Percentiles rank a stretch among this genome's conserved stretches.
These are phyloP conservation scores for Aspergillus sp. DNA, from an alignment of 2,329 filamentous ascomycete species.

Conservation along the genomic window DNA sequence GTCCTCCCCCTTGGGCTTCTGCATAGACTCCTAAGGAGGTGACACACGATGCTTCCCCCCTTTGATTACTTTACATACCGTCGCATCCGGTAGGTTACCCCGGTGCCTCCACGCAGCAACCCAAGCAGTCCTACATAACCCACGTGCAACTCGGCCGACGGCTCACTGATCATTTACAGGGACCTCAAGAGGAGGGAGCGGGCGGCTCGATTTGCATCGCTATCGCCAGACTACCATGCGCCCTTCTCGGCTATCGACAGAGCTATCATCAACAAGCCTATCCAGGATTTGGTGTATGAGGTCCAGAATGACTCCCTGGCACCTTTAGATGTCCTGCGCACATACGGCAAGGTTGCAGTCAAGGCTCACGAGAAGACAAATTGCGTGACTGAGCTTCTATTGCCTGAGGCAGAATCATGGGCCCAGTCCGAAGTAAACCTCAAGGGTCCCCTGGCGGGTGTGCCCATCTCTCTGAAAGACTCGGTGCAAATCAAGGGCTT, in stretches of 20 bases:
- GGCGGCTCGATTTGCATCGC: conserved; percentile 65
- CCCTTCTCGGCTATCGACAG: conserved; percentile 67
- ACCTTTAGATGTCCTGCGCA: conserved; percentile 73
- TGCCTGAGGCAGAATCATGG: conserved; percentile 78
- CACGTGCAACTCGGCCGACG: background rate
- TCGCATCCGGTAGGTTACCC: conserved; percentile 64
- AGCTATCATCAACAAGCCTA: conserved; percentile 69
- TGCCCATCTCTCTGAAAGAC: conserved; percentile 82
- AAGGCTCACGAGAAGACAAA: conserved; percentile 86
- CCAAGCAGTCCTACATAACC: background rate
- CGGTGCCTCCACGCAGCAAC: background rate
- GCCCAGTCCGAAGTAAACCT: conserved; percentile 64
- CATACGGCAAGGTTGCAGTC: conserved; percentile 84
- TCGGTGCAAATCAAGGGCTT: conserved; percentile 78
- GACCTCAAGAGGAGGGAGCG: conserved; percentile 79
- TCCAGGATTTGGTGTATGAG: conserved; percentile 74
- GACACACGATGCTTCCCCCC: conserved; percentile 51
- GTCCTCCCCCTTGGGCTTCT: conserved; percentile 1
- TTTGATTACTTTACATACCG: conserved; percentile 71
- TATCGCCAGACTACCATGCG: conserved; percentile 66
- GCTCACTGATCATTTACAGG: conserved; percentile 50
- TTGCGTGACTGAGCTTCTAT: conserved; percentile 83
- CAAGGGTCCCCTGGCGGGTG: conserved; percentile 79
- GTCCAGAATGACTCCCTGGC: conserved; percentile 69
- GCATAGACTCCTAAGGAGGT: background rate